Percentiles rank a stretch among this genome's conserved stretches.
Conservation (phyloP, 2,329 filamentous ascomycete species). For the Purpureocillium lavendulum region DNA sequence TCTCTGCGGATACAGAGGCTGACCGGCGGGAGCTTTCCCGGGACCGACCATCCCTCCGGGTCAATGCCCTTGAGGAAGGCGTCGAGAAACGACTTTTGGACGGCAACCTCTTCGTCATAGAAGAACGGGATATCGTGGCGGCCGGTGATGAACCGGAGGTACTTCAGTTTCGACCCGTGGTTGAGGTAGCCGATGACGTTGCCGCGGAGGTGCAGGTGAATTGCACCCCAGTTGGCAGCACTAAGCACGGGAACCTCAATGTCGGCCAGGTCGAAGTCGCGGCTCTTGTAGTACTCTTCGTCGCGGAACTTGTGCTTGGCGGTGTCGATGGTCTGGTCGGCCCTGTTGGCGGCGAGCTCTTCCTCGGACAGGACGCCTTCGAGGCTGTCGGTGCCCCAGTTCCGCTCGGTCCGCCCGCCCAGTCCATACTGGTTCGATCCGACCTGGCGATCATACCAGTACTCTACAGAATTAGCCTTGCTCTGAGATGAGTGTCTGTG, state of each 20-base stretch:
- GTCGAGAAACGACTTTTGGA: constrained; percentile 60
- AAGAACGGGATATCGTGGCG: constrained; percentile 68
- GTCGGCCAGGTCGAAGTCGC: constrained; percentile 55
- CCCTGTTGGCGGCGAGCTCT: constrained; percentile 38
- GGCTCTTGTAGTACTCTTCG: constrained; percentile 54
- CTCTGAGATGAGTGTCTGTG: neutral
- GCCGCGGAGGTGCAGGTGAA: constrained; percentile 58
- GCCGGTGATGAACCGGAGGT: constrained; percentile 60
- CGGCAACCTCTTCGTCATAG: constrained; percentile 58
- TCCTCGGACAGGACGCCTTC: constrained; percentile 50
- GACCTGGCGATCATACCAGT: constrained; percentile 10
- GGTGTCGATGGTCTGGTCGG: no score
- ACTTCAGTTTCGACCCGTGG: constrained; percentile 60
- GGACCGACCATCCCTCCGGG: constrained; percentile 47
- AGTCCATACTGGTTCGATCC: constrained; percentile 56
- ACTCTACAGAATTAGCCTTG: constrained; percentile 15
- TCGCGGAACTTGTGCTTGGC: constrained; percentile 45
- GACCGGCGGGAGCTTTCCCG: constrained; percentile 51
- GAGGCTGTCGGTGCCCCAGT: constrained; percentile 48
- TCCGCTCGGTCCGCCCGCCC: constrained; percentile 36
- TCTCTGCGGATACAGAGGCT: constrained; percentile 56
- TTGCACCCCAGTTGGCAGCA: constrained; percentile 66
- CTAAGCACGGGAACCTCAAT: constrained; percentile 60
- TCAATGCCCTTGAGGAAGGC: constrained; percentile 65
- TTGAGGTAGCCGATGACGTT: constrained; percentile 58